These are phyloP conservation scores for Lactarius psammicola DNA, from an alignment of 768 basidiomycete species.

Conservation along the genomic window DNA sequence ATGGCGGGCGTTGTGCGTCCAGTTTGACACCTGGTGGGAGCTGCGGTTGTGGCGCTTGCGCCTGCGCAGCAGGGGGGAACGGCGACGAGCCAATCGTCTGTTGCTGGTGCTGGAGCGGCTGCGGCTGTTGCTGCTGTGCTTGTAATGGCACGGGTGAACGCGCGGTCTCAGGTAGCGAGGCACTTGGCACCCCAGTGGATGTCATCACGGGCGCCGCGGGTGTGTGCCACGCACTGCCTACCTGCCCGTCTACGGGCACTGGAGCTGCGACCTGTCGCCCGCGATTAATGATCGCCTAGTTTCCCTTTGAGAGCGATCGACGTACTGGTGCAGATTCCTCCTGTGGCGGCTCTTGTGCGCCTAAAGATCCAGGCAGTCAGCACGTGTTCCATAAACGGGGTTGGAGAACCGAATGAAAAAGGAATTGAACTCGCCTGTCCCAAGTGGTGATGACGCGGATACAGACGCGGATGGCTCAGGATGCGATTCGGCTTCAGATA, in stretches of 20 bases:
- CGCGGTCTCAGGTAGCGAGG: constrained; percentile 33
- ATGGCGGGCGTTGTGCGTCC: constrained; percentile 24
- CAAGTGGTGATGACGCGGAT: constrained; percentile 60
- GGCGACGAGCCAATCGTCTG: constrained; percentile 21
- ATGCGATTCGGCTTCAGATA: constrained; percentile 60
- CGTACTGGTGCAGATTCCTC: constrained; percentile 17
- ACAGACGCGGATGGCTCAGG: constrained; percentile 43
- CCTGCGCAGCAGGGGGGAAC: constrained; percentile 10
- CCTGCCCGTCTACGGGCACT: constrained; percentile 17
- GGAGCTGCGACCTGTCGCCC: constrained; percentile 6
- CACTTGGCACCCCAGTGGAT: constrained; percentile 12
- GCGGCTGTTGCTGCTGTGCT: constrained; percentile 41
- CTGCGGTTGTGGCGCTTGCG: constrained; percentile 25
- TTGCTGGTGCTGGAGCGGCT: constrained; percentile 41
- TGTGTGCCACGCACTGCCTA: constrained; percentile 21
- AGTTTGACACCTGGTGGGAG: constrained; percentile 30
- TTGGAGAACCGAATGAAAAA: neutral
- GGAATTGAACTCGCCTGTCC: constrained; percentile 9
- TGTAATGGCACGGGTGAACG: constrained; percentile 53
- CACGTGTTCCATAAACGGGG: neutral
- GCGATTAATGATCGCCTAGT: constrained; percentile 5
- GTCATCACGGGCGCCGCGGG: constrained; percentile 10
- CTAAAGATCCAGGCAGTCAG: constrained; percentile 14
- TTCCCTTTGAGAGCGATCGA: neutral
- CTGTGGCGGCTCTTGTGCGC: constrained; percentile 17